Percentiles rank a stretch among this genome's conserved stretches.
Conservation (phyloP, 2,329 filamentous ascomycete species). For the Cercospora berteroae region DNA sequence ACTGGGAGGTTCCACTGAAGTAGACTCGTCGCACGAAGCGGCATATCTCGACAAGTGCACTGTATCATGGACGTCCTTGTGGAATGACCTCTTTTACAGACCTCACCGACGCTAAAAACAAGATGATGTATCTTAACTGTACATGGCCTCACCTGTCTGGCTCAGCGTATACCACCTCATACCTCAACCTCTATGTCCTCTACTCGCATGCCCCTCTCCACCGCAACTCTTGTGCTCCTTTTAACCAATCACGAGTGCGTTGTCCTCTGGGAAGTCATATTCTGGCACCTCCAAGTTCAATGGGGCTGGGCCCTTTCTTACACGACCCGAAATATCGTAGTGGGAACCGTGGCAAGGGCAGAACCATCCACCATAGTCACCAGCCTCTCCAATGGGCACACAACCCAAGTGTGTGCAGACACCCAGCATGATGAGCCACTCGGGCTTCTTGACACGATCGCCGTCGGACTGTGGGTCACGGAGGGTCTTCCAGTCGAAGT, state of each 20-base stretch:
- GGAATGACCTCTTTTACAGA: constrained; percentile 16
- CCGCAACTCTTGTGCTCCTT: constrained; percentile 12
- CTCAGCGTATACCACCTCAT: constrained; percentile 12
- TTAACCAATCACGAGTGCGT: constrained; percentile 90
- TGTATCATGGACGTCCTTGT: background rate
- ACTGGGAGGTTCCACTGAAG: background rate
- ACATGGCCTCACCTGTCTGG: constrained; percentile 12
- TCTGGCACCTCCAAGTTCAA: constrained; percentile 93
- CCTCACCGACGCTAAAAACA: constrained; percentile 15
- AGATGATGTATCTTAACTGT: constrained; percentile 20
- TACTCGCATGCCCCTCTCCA: background rate
- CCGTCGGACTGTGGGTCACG: constrained; percentile 88
- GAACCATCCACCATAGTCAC: constrained; percentile 99
- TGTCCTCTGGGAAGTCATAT: constrained; percentile 91
- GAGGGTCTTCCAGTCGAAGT: constrained; percentile 75
- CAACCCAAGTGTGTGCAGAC: constrained; percentile 99
- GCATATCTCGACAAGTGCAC: background rate
- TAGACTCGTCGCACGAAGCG: background rate
- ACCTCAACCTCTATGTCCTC: background rate
- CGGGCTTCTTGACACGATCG: constrained; percentile 94
- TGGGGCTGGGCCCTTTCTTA: constrained; percentile 94
- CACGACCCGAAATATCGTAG: constrained; percentile 98
- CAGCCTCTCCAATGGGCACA: constrained; percentile 97
- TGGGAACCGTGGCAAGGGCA: constrained; percentile 99
- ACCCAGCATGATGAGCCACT: constrained; percentile 98